Conservation (phyloP, 257 asterid genomes). For the Scutellaria galericulata region DNA sequence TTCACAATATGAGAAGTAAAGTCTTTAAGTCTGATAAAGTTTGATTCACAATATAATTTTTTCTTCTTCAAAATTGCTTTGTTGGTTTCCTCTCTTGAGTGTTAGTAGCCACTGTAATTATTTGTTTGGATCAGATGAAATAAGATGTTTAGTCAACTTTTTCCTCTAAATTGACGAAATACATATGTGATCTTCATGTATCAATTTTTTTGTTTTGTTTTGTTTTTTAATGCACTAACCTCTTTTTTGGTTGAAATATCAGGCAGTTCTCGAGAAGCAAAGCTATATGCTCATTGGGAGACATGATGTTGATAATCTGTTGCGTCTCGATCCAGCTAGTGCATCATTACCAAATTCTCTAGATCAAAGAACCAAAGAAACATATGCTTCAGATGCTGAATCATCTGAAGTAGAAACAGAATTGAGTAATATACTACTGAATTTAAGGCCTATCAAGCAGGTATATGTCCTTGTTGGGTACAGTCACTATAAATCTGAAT, state of each 20-base stretch:
- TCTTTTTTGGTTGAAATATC: slow-evolving; percentile 45
- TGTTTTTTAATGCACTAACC: slow-evolving; percentile 10
- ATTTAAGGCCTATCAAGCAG: slow-evolving; percentile 94
- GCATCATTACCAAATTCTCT: slow-evolving; percentile 69
- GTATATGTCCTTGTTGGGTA: slow-evolving; percentile 47
- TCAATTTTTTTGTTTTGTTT: slow-evolving; percentile 16
- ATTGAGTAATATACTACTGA: slow-evolving; percentile 71
- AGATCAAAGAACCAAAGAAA: slow-evolving; percentile 54
- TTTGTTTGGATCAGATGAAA: slow-evolving; percentile 9
- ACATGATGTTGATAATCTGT: slow-evolving; percentile 87
- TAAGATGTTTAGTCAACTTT: slow-evolving; percentile 22
- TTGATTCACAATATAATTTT: slow-evolving; percentile 13
- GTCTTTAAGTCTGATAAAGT: slow-evolving; percentile 6
- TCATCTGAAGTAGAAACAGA: slow-evolving; percentile 68
- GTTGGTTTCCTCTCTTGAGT: slow-evolving; percentile 18
- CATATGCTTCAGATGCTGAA: slow-evolving; percentile 58
- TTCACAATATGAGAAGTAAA: slow-evolving; percentile 21
- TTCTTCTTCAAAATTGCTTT: slow-evolving; percentile 24
- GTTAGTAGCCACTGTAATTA: slow-evolving; percentile 24
- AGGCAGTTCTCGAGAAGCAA: slow-evolving; percentile 99
- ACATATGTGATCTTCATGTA: slow-evolving; percentile 29
- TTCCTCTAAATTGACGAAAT: background rate
- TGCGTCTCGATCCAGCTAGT: slow-evolving; percentile 89
- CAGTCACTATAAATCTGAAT: slow-evolving; percentile 21
- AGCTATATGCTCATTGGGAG: slow-evolving; percentile 99